A percentile compares a stretch with the other conserved stretches of the same genome.
Conservation (phyloP, 2,329 filamentous ascomycete genomes). For the Chrysoporthe cubensis region DNA sequence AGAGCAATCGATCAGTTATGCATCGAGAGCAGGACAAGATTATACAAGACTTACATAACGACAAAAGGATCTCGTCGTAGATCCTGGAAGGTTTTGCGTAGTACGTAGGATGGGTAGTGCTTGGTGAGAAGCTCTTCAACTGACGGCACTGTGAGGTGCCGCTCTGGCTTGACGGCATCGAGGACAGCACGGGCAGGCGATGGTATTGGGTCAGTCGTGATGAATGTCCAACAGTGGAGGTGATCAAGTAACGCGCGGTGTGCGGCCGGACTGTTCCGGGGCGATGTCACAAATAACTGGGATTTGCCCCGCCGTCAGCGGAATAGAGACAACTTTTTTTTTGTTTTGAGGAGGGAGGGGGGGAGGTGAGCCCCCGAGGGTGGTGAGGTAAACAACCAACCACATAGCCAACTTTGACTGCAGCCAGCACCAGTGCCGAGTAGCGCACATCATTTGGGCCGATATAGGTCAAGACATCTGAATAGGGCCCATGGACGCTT, state of each 20-base stretch:
- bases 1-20: no score
- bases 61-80: slow-evolving; percentile 30
- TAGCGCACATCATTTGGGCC: slow-evolving; percentile 47
- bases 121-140: slow-evolving; percentile 36
- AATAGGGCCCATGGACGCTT: slow-evolving; percentile 21
- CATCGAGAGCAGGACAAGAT: no score
- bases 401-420: slow-evolving; percentile 42
- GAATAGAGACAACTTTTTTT: neutral
- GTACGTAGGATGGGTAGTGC: slow-evolving; percentile 15
- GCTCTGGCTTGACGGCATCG: slow-evolving; percentile 31
- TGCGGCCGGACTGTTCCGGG: slow-evolving; percentile 42
- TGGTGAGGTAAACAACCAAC: slow-evolving; percentile 10
- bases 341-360: no score
- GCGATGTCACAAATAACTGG: slow-evolving; percentile 40
- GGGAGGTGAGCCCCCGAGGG: no score
- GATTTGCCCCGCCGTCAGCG: neutral
- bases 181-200: slow-evolving; percentile 32
- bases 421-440: slow-evolving; percentile 40
- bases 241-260: slow-evolving; percentile 38
- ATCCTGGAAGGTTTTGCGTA: no score
- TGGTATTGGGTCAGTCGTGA: slow-evolving; percentile 35
- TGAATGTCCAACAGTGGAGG: slow-evolving; percentile 37
- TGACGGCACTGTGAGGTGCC: slow-evolving; percentile 33
- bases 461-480: slow-evolving; percentile 41
- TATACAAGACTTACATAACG: slow-evolving; percentile 31